Evolutionary conservation across 2,329 filamentous ascomycete genomes (phyloP).

Genomic region (Colletotrichum cuscutae): DNA sequence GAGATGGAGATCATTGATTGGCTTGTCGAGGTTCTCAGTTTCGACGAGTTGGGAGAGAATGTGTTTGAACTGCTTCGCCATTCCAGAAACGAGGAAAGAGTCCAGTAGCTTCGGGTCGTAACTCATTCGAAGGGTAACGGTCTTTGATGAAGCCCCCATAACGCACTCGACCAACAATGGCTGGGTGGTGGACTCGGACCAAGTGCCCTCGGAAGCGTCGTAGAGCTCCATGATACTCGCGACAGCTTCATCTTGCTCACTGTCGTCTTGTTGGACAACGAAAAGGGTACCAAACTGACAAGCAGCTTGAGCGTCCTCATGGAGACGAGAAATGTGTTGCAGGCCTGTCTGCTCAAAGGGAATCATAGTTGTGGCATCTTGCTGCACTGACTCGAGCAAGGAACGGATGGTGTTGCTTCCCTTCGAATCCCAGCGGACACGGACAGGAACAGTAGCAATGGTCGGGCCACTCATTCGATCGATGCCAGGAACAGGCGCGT

Average conservation of each 20-base stretch:
- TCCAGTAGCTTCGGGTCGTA: neutral
- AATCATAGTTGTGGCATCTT: constrained; percentile 33
- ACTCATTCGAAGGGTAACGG: neutral
- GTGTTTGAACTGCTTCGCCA: neutral
- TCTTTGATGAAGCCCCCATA: neutral
- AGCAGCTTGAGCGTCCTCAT: constrained; percentile 20
- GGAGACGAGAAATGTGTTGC: constrained; percentile 28
- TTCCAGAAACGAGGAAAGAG: neutral
- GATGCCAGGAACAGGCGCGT: constrained; percentile 40
- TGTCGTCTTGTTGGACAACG: constrained; percentile 40
- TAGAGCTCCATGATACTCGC: neutral
- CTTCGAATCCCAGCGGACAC: constrained; percentile 23
- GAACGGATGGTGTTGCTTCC: constrained; percentile 11
- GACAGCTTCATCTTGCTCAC: neutral
- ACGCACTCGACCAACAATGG: neutral
- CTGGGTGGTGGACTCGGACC: neutral
- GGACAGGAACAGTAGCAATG: constrained; percentile 43
- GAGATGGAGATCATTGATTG: neutral
- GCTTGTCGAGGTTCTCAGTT: neutral
- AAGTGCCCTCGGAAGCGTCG: neutral
- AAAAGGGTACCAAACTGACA: constrained; percentile 43
- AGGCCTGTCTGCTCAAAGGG: constrained; percentile 38
- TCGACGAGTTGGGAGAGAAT: neutral
- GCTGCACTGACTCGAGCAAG: constrained; percentile 30
- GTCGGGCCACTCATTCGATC: constrained; percentile 41